Evolutionary conservation across 768 basidiomycete genomes (phyloP), one percentile per base, ranked within the genome.

Genomic region (Leccinum rimulosum): DNA sequence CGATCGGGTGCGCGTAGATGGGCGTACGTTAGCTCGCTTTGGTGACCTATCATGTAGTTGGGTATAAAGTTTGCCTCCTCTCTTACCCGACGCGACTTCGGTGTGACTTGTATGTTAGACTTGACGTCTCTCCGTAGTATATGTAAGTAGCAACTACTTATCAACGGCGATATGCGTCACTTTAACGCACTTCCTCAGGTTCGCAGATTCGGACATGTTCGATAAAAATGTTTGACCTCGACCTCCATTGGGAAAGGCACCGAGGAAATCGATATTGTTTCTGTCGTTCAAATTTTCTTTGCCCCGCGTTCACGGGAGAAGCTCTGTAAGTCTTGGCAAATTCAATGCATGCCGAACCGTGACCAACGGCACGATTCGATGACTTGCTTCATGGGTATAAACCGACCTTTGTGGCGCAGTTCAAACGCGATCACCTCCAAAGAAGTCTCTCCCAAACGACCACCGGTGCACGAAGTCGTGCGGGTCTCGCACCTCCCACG

Each of bases 361-460:
- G 40, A 19, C n/a, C 19, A n/a, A 19, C 43, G 19, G 43, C n/a
- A 45, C 43, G 43, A 12, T 45, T 45, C 17, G 11, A 69, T 63
- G 14, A 54, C 53, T 12, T 61, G 53, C 5, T 71, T 62, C 28
- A 10, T 71, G 31, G 65, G 65, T 1, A 58, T 69, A 8, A 59
- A 59, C 53, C 52, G 17, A 30, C 49, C 54, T 8, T 33, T 53
- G 12, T 55, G 30, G 56, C 33, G 22, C 17, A n/a, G 4, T 17
- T 5, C 31, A 33, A 17, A 15, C 22, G 19, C 19, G 8, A 52
- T 64, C 53, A 64, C 55, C 7, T 31, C 19, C 31, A 50, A 50
- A 6, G 19, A 59, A 22, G 22, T 28, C 63, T 69, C 54, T 40
- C 38, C 55, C 65, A 10, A 60, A 61, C 33, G 51, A 65, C 9